Conservation (phyloP, 352 stramenopile genomes). For the Phytophthora citrophthora region DNA sequence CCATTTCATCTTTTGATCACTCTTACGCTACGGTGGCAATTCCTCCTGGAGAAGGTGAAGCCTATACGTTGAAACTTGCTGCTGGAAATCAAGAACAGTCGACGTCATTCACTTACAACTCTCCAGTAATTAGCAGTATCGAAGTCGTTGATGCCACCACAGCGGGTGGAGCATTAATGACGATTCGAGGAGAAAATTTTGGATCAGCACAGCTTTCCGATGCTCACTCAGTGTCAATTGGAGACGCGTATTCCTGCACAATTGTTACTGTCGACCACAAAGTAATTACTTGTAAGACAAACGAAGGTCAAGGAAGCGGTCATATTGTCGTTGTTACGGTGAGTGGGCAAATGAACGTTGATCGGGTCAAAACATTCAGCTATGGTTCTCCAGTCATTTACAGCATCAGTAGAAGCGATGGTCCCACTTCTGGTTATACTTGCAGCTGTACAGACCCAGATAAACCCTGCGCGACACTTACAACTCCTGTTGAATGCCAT, state of each 20-base stretch:
- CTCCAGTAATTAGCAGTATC: conserved; percentile 48
- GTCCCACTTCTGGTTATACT: conserved; percentile 60
- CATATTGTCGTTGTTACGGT: conserved; percentile 47
- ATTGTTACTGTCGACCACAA: conserved; percentile 45
- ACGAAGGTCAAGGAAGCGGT: conserved; percentile 48
- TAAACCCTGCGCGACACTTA: conserved; percentile 45
- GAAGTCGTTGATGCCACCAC: conserved; percentile 44
- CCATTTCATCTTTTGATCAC: conserved; percentile 38
- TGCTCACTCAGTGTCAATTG: conserved; percentile 39
- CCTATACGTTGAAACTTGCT: conserved; percentile 41
- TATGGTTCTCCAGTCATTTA: conserved; percentile 53
- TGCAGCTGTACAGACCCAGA: conserved; percentile 50
- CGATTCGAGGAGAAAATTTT: conserved; percentile 58
- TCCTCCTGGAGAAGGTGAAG: conserved; percentile 52
- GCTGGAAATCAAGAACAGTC: conserved; percentile 50
- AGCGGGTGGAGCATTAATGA: conserved; percentile 51
- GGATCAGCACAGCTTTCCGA: conserved; percentile 46
- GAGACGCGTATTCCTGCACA: conserved; percentile 37
- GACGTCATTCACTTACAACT: conserved; percentile 58
- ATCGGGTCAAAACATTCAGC: conserved; percentile 37
- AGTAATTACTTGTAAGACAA: conserved; percentile 41
- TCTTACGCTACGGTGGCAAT: conserved; percentile 46
- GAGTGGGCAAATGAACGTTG: conserved; percentile 38
- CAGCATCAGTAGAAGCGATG: conserved; percentile 44
- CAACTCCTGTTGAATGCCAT: conserved; percentile 47